A percentile compares a stretch with the other conserved stretches of the same genome.
phyloP scores from a whole-genome alignment of 441 rosid genomes.

The Populus hybrid region DNA sequence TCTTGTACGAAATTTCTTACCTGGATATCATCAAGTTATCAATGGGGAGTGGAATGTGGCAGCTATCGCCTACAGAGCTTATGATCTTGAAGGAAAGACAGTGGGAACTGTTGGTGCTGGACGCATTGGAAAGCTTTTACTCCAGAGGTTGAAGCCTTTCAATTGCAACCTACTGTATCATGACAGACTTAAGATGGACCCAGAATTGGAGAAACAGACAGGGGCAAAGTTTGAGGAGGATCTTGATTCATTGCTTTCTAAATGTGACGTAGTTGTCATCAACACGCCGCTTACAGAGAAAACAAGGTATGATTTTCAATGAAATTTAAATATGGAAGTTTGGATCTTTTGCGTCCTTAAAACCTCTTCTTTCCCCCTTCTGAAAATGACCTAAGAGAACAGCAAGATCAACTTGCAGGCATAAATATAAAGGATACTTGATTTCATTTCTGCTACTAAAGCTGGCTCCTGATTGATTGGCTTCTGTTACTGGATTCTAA shows the following conservation, averaged over 20 bases:
- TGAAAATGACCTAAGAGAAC: not conserved
- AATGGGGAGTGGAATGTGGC: constrained; percentile 94
- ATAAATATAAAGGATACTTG: not conserved
- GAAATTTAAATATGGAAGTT: not conserved
- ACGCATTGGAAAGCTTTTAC: constrained; percentile 82
- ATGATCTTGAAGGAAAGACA: constrained; percentile 94
- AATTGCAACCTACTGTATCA: constrained; percentile 85
- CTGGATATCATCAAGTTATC: constrained; percentile 75
- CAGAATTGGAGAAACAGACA: constrained; percentile 59
- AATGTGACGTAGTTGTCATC: constrained; percentile 77
- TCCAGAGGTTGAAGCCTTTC: constrained; percentile 86
- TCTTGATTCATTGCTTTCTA: constrained; percentile 72
- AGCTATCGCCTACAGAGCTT: constrained; percentile 69
- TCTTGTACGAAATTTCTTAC: constrained; percentile 78
- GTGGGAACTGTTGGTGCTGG: constrained; percentile 91
- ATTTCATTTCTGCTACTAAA: not conserved
- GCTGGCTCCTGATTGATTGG: not conserved
- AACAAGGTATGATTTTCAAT: constrained; percentile 44
- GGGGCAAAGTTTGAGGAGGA: constrained; percentile 86
- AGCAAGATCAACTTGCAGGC: not conserved
- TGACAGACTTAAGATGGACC: constrained; percentile 73
- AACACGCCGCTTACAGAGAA: constrained; percentile 87
- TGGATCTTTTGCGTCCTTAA: not conserved
- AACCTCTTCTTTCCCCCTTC: not conserved
- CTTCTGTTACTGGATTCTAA: not conserved